Conservation (phyloP, 148 eudicot genomes). For the Amaranthus palmeri region DNA sequence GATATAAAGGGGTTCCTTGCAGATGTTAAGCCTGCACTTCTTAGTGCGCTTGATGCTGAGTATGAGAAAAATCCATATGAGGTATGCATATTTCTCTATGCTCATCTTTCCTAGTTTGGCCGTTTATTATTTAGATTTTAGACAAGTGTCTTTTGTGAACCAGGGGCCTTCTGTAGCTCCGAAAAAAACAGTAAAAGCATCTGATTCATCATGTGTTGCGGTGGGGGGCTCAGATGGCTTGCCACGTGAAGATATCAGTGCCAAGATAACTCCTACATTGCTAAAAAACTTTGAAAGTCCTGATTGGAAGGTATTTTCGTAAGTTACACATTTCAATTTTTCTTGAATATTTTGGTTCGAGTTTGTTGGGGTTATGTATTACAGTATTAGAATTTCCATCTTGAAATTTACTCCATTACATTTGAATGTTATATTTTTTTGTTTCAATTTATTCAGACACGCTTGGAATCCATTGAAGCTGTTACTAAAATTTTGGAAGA, state of each 20-base stretch:
- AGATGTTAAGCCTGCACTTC: conserved; percentile 98
- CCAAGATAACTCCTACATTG: conserved; percentile 74
- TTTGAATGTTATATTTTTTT: neutral
- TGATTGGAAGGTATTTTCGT: conserved; percentile 85
- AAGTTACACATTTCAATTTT: neutral
- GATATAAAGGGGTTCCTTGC: conserved; percentile 89
- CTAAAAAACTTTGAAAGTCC: conserved; percentile 92
- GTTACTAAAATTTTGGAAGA: conserved; percentile 88
- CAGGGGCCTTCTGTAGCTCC: conserved; percentile 87
- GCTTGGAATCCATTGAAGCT: conserved; percentile 92
- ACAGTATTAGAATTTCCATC: conserved; percentile 1
- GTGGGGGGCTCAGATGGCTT: conserved; percentile 84
- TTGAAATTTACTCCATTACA: neutral
- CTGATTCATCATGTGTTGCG: conserved; percentile 50
- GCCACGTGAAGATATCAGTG: conserved; percentile 98
- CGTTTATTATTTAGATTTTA: neutral
- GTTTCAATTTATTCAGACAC: conserved; percentile 41
- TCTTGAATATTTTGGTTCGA: neutral
- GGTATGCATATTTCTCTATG: conserved; percentile 31
- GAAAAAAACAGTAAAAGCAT: conserved; percentile 70
- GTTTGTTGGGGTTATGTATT: neutral
- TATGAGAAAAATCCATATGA: conserved; percentile 96
- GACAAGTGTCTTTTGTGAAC: neutral
- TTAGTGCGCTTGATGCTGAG: conserved; percentile 96
- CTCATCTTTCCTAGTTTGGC: neutral